phyloP scores from a whole-genome alignment of 73 alveolate species.

The Paramecium sonneborni region DNA sequence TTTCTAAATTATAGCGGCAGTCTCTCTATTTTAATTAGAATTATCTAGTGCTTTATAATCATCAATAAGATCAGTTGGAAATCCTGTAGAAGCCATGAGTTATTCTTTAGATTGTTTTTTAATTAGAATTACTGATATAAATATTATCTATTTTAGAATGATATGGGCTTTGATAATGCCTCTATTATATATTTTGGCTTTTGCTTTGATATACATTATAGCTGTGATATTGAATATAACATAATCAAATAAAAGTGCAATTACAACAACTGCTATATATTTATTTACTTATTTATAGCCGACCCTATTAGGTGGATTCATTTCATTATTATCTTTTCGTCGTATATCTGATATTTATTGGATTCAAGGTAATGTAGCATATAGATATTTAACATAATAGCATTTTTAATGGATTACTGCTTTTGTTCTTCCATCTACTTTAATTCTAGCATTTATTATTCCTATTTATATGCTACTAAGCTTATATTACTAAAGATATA shows the following conservation, averaged over 20 bases:
- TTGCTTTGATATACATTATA: not conserved
- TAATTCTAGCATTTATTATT: not conserved
- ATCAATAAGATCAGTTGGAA: not conserved
- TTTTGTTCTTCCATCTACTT: not conserved
- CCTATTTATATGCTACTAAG: not conserved
- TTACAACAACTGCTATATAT: not conserved
- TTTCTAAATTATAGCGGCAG: not conserved
- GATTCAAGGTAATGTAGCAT: not conserved
- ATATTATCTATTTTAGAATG: not conserved
- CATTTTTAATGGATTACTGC: not conserved
- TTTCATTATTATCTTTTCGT: not conserved
- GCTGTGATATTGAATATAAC: not conserved
- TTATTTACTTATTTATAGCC: not conserved
- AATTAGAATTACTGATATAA: not conserved
- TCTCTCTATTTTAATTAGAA: not conserved
- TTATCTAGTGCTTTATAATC: not conserved
- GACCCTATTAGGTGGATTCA: not conserved
- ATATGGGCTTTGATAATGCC: conserved; percentile 1
- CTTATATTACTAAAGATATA: not conserved
- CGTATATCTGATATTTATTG: not conserved
- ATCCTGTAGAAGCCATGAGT: conserved; percentile 2
- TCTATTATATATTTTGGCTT: not conserved
- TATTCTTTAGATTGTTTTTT: not conserved
- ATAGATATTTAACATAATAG: not conserved
- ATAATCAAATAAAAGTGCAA: not conserved